Base-by-base conservation (phyloP, 352 stramenopile species). In the Phytopythium vexans region DNA sequence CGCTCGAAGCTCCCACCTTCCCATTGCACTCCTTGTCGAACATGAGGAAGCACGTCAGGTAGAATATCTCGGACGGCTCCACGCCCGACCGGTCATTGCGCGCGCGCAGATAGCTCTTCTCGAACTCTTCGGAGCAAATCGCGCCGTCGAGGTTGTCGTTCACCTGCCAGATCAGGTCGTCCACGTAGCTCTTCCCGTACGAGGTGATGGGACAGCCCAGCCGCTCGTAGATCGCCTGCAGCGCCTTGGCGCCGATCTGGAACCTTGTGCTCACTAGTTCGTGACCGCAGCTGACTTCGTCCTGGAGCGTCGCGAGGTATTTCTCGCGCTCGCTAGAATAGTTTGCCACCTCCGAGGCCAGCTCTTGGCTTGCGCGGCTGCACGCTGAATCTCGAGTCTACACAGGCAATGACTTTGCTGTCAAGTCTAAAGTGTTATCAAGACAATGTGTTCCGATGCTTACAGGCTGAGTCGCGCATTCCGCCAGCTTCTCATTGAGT, bases 21-120 rank as follows among this genome's bases (percentile, higher is more conserved):
- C 82, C 82, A 14, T 52, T 75, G 54, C 68, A 77, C 27, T 87
- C 74, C 44, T 86, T 89, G 68, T 91, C 82, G 43, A 87, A 89
- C 74, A 89, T 89, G 62, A 93, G 74, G 44, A 89, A 93, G 31
- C 72, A 88, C n/a, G 70, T 89, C n/a, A 93, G 60, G 60, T 86
- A 89, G 49, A 93, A 91, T 9, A 93, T 56, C 55, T 89, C 78
- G 16, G 69, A 78, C 6, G 82, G 82, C 46, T 93, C 82, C 31
- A 91, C 58, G 0, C 80, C 79, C 49, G 80, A 77, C 10, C 67
- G 71, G 63, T 92, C 80, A 55, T 66, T 77, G 35, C 77, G 67
- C 3, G 77, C 70, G 31, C 82, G 75, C 46, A 85, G 52, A 64
- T 89, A 92, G 62, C 80, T 89, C 12, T 65, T 70, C 36, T 88